Evolutionary conservation across 768 basidiomycete genomes (phyloP).

Genomic region (Asterophora lycoperdoides): DNA sequence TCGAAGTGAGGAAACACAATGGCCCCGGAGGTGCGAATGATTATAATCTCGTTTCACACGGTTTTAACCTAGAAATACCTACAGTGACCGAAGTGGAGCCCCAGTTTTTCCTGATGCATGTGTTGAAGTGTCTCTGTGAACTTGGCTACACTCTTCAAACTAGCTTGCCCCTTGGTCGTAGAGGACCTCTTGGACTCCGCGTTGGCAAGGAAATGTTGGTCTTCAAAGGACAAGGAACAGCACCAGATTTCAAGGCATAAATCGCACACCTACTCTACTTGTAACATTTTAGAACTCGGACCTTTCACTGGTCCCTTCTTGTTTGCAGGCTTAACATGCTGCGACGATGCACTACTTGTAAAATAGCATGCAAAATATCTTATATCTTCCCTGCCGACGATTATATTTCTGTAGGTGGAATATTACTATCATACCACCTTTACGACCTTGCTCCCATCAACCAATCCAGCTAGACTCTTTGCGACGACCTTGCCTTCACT

Average conservation of each 20-base stretch:
- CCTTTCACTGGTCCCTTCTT: too few relatives aligned
- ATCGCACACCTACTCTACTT: neutral
- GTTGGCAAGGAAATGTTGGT: constrained; percentile 58
- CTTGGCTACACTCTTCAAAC: constrained; percentile 63
- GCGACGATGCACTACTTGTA: too few relatives aligned
- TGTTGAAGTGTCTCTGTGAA: constrained; percentile 53
- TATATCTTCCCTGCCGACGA: too few relatives aligned
- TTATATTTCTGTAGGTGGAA: too few relatives aligned
- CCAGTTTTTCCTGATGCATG: constrained; percentile 54
- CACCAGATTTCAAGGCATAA: constrained; percentile 9
- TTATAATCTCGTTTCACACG: too few relatives aligned
- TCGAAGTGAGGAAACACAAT: constrained; percentile 46
- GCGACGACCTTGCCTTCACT: constrained; percentile 56
- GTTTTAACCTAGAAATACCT: constrained; percentile 4
- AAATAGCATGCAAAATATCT: too few relatives aligned
- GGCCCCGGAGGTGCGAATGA: constrained; percentile 28
- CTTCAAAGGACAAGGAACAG: constrained; percentile 51
- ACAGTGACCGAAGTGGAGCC: constrained; percentile 44
- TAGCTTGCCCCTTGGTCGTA: constrained; percentile 54
- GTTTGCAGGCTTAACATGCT: too few relatives aligned
- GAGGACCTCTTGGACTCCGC: constrained; percentile 39
- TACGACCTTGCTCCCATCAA: constrained; percentile 70
- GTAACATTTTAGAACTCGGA: too few relatives aligned
- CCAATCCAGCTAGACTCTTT: constrained; percentile 58
- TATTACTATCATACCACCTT: constrained; percentile 30